Conservation (phyloP, 345 rosid species). For the Limnanthes douglasii region DNA sequence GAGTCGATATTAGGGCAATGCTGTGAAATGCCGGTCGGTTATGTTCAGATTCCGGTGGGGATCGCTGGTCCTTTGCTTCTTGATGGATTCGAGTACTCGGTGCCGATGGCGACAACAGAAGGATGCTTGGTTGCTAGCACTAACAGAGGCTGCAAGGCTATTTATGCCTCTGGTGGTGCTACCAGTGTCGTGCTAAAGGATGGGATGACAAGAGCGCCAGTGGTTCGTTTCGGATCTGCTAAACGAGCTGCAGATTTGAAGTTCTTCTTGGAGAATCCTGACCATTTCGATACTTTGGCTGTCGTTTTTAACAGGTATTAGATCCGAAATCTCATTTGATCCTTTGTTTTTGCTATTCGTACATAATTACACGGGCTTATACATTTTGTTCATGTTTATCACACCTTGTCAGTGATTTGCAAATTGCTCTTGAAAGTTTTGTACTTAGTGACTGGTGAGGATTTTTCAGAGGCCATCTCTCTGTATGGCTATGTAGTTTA, state of each 20-base stretch:
- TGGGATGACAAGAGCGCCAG: constrained; percentile 84
- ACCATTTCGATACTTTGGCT: constrained; percentile 51
- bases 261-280: constrained; percentile 64
- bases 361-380: not conserved
- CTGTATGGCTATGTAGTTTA: not conserved
- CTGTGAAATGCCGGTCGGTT: constrained; percentile 96
- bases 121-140: constrained; percentile 91
- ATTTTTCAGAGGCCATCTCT: not conserved
- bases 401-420: not conserved
- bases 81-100: constrained; percentile 61
- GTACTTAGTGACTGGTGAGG: not conserved
- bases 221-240: constrained; percentile 44
- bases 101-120: constrained; percentile 98
- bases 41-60: constrained; percentile 89
- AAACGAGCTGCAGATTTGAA: constrained; percentile 58
- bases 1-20: constrained; percentile 81
- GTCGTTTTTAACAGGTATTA: constrained; percentile 54
- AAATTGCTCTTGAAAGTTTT: not conserved
- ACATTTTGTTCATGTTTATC: too few species aligned
- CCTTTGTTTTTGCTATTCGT: not conserved
- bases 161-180: constrained; percentile 64
- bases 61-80: constrained; percentile 83
- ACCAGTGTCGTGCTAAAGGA: constrained; percentile 39
- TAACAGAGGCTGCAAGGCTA: constrained; percentile 89
- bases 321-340: not conserved